Evolutionary conservation across 139 green algal species (phyloP), one percentile per base, ranked within the genome.

Genomic region (Volvox reticuliferus): DNA sequence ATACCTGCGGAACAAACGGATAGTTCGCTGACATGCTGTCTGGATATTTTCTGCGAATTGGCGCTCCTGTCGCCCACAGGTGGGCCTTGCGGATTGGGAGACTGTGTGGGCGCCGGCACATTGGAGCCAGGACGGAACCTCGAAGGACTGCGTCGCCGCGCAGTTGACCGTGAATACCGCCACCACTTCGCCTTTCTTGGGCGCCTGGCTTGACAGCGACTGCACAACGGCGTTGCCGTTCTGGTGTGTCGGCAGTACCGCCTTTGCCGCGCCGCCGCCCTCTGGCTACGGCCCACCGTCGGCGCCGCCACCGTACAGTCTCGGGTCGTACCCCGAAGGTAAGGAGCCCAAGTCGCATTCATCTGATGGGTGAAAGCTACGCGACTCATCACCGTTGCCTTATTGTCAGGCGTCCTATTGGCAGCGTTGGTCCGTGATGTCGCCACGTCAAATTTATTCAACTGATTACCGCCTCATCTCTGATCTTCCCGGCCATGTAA

Each of bases 81-180:
- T 83, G 73, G 26, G 28, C 14, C 20, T 14, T 19, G 22, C 30
- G 17, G 61, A 55, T 0, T 90, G 86, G 86, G 50, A 83, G 86
- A 55, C 35, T 18, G 73, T 83, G 50, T 90, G 86, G 86, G 86
- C 86, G 1, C 55, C 73, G 26, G 73, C 44, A 0, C 86, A 90
- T 55, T 90, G 86, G 86, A 65, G 50, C 14, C 86, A 84, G 71
- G 86, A 90, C 50, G 71, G 86, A 12, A 35, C 6, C 73, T 18
- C n/a, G 12, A 28, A 32, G 86, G 86, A 90, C 86, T 90, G 86
- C 50, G 86, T 90, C 30, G 86, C 86, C 20, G 86, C 86, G 20
- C 86, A 90, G 86, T 55, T 90, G n/a, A 36, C 21, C 30, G 28
- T 65, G 9, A n/a, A 62, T 32, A 83, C 71, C 6, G n/a, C 68